Evolutionary conservation across 768 basidiomycete genomes (phyloP), one percentile per base, ranked within the genome.

Genomic region (Rhizopogon rudus): DNA sequence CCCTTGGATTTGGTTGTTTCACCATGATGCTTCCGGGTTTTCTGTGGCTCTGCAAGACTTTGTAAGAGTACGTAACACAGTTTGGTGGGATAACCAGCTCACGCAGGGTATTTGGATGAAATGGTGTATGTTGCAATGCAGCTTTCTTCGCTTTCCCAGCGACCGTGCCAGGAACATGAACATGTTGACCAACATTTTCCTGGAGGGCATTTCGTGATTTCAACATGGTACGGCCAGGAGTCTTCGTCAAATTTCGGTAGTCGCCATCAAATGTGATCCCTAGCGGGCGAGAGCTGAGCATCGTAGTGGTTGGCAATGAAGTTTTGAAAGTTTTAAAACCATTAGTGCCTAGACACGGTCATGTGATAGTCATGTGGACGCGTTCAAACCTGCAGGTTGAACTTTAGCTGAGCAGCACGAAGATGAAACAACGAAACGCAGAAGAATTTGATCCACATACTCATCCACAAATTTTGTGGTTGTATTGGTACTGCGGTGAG

Each of bases 181-280:
- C 31, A 10, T 33, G 31, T 40, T 71, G 66, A 2, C 70, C 46
- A 4, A 74, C 75, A 61, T 87, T 86, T 61, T 86, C 83, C 58
- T 77, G 77, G 31, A 77, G 66, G 28, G 67, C 67, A 44, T 62
- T 57, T 49, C 71, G 60, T 61, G 71, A 63, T 68, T 75, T 73
- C 65, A 66, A 70, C 33, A 74, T 67, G 10, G 62, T 73, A 35
- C 77, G 71, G n/a, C 78, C 83, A 2, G 86, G 86, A 0, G 85
- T 88, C 66, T 81, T 86, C 1, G 75, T 61, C 14, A 57, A 14
- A 3, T 59, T 41, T 25, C 44, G 60, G 54, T 62, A 63, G 43
- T 65, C 71, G 6, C 48, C 50, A 33, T 71, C 65, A 48, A 75
- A 55, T 39, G 68, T 43, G 40, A 71, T 50, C 12, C 53, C 66